Evolutionary conservation across 108 stramenopile species (phyloP).

Genomic region (Skeletonema marinoi): DNA sequence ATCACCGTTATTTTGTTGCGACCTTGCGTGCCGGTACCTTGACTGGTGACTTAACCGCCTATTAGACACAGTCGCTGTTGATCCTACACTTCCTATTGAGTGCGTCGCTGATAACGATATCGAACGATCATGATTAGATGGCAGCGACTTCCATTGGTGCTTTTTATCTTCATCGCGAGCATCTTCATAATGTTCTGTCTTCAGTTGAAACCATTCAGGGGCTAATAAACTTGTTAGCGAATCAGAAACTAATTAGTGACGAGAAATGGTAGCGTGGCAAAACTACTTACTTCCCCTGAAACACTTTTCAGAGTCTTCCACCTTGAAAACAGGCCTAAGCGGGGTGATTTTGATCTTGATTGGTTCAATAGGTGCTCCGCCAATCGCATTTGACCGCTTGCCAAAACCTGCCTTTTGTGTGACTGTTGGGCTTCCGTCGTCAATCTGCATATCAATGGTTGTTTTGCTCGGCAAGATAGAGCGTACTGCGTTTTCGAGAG

Average conservation of each 20-base stretch:
- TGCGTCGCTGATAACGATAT: conserved; percentile 27
- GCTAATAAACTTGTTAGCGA: background rate
- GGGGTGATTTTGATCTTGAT: conserved; percentile 87
- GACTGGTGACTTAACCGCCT: conserved; percentile 28
- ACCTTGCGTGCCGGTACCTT: conserved; percentile 13
- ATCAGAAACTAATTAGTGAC: background rate
- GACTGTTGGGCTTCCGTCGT: conserved; percentile 72
- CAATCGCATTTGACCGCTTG: conserved; percentile 49
- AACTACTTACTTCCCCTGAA: conserved; percentile 84
- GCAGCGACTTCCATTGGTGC: background rate
- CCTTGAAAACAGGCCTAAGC: conserved; percentile 67
- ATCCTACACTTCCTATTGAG: conserved; percentile 34
- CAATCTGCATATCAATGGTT: conserved; percentile 81
- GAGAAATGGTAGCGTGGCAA: conserved; percentile 22
- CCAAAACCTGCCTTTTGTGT: conserved; percentile 12
- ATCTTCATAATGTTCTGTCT: conserved; percentile 34
- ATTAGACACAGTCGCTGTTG: conserved; percentile 19
- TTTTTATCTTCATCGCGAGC: conserved; percentile 2
- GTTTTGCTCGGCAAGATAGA: conserved; percentile 81
- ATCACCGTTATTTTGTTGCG: conserved; percentile 16
- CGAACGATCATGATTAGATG: conserved; percentile 23
- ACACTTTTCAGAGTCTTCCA: conserved; percentile 43
- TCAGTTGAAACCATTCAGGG: conserved; percentile 52
- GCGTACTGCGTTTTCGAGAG: conserved; percentile 64
- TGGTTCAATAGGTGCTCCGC: conserved; percentile 70